Base-by-base conservation (phyloP, 2,329 filamentous ascomycete genomes). In the Mycocentrospora acerina region DNA sequence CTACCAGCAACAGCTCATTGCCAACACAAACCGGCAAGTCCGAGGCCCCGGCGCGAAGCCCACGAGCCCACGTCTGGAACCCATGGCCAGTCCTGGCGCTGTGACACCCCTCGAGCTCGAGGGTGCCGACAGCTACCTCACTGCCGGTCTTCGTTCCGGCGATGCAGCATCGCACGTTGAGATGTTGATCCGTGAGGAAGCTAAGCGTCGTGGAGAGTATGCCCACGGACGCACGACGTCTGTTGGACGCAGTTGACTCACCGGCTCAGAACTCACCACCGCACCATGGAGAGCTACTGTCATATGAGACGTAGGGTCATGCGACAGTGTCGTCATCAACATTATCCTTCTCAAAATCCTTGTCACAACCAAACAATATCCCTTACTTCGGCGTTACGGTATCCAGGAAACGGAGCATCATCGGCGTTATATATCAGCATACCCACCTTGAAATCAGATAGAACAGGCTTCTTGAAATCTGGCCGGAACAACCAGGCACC, bases 101-200 rank as follows among this genome's bases (percentile, higher is more conserved):
- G 73, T 78, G 26, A 78, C 75, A 16, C 75, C 75, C n/a, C 55
- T 78, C 31, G 71, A 73, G 47, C 67, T 78, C 22, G 75, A 75
- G 53, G 44, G 61, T 2, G 51, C 53, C 12, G 64, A 69, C n/a
- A 59, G 66, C 36, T 77, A 77, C 46, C 61, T 77, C 18, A 62
- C 69, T n/a, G 71, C 71, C 15, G 72, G 73, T 6, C 61, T 67
- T 7, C 57, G 61, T 19, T 50, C 57, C 14, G 57, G 61, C 19
- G 72, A 75, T 19, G 57, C 62, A 16, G 47, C 57, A 3, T 54
- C 55, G 26, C 57, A 75, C 26, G 70, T 75, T 34, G 73, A 76
- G 49, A 69, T 66, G 37, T 56, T 76, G 48, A 74, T 76, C 40
- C 65, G 65, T 12, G 64, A 71, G 18, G 73, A 76, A 46, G 66